A percentile compares a stretch with the other conserved stretches of the same genome.
These are phyloP conservation scores for Zygosaccharomyces sapae DNA, from an alignment of 1,139 yeast genomes.

Conservation along the genomic window DNA sequence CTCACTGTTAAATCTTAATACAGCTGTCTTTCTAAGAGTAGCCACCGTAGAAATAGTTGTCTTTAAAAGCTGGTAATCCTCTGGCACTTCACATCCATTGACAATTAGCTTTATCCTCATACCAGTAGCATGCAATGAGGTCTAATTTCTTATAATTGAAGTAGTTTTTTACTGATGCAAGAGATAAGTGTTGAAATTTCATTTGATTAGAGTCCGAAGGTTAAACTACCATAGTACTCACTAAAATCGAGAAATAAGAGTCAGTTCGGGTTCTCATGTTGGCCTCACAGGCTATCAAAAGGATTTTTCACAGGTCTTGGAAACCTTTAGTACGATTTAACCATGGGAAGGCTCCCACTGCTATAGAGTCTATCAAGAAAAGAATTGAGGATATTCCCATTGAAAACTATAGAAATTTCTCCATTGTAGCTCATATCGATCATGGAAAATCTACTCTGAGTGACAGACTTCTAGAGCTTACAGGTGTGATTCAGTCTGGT, in stretches of 20 bases:
- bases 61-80: slow-evolving; percentile 32
- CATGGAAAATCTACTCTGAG: slow-evolving; percentile 94
- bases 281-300: slow-evolving; percentile 5
- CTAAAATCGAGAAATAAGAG: slow-evolving; percentile 3
- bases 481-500: slow-evolving; percentile 79
- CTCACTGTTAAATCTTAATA: slow-evolving; percentile 32
- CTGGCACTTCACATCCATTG: slow-evolving; percentile 30
- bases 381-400: slow-evolving; percentile 72
- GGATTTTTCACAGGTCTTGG: slow-evolving; percentile 10
- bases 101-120: slow-evolving; percentile 34
- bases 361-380: slow-evolving; percentile 37
- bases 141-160: neutral
- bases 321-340: slow-evolving; percentile 16
- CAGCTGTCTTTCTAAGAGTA: slow-evolving; percentile 33
- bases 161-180: neutral
- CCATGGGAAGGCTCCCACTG: slow-evolving; percentile 14
- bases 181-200: slow-evolving; percentile 2
- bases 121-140: neutral
- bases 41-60: slow-evolving; percentile 34
- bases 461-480: slow-evolving; percentile 78
- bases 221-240: neutral
- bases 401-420: slow-evolving; percentile 79
- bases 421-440: slow-evolving; percentile 95
- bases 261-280: neutral
- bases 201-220: neutral